A percentile compares a stretch with the other conserved stretches of the same genome.
These are phyloP conservation scores for Rhododendron henanense DNA, from an alignment of 148 eudicot genomes.

Conservation along the genomic window DNA sequence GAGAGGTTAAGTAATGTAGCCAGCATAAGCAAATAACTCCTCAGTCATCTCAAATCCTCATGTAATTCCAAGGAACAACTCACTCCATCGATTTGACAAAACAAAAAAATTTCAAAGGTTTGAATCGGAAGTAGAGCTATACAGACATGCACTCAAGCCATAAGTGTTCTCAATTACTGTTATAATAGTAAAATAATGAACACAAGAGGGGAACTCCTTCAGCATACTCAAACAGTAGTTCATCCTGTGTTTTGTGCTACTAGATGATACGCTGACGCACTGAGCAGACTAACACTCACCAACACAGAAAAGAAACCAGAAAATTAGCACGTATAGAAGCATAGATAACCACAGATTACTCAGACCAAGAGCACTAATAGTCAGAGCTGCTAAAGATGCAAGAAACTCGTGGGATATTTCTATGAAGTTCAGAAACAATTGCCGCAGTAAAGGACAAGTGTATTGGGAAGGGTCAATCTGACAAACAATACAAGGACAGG, in stretches of 20 bases:
- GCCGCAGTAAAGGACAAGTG: neutral
- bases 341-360: neutral
- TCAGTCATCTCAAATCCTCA: neutral
- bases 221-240: neutral
- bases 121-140: neutral
- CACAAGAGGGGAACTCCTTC: neutral
- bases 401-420: neutral
- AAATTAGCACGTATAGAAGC: neutral
- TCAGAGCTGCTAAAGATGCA: neutral
- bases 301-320: neutral
- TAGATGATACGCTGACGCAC: neutral
- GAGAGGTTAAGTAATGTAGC: neutral
- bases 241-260: neutral
- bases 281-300: neutral
- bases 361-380: neutral
- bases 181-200: neutral
- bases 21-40: neutral
- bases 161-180: neutral
- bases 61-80: neutral
- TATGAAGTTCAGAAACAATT: neutral
- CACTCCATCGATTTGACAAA: neutral
- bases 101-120: neutral
- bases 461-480: neutral
- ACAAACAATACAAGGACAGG: neutral
- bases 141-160: neutral